Evolutionary conservation across 768 basidiomycete genomes (phyloP), one percentile per base, ranked within the genome.

Genomic region (Kwoniella botswanensis): DNA sequence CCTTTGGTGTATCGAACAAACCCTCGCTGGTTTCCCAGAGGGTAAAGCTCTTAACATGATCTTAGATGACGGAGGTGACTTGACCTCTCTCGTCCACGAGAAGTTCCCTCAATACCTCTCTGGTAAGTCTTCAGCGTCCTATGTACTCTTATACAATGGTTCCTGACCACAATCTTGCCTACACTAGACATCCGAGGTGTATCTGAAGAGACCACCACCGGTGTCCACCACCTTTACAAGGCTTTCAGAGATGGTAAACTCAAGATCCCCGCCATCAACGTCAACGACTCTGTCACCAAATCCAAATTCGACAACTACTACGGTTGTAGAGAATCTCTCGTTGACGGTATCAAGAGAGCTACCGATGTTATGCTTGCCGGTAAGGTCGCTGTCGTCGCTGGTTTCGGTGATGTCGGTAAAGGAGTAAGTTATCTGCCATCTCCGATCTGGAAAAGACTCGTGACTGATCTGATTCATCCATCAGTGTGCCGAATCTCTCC

Each of bases 291-390:
- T 5, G 97, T 99, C 82, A 99, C 97, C 76, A 99, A 99, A 86
- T 97, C 94, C 83, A 99, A 99, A 88, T 99, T 99, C 84, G 85
- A 86, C 83, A 85, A 85, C 84, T 84, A 82, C 78, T 99, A 99
- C 84, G 97, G 97, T 72, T 99, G 97, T 87, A 93, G 97, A 82
- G 97, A 99, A 86, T 99, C 97, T 42, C 92, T 99, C 73, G 97
- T 99, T 71, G 97, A 99, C 84, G 97, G 97, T 79, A 98, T 99
- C 87, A 99, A 99, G 89, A 94, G 97, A 82, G 97, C 97, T 70
- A 99, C 97, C 74, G 97, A 99, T 84, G 93, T 99, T 84, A 99
- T 99, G 97, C 90, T 99, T 84, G 97, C 97, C 76, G 97, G 96
- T 64, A 99, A 99, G 87, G 95, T 99, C 75, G 95, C 94, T 64